Evolutionary conservation across 805 yeast species (phyloP), one percentile per base, ranked within the genome.

Genomic region (Sugiyamaella floridensis): DNA sequence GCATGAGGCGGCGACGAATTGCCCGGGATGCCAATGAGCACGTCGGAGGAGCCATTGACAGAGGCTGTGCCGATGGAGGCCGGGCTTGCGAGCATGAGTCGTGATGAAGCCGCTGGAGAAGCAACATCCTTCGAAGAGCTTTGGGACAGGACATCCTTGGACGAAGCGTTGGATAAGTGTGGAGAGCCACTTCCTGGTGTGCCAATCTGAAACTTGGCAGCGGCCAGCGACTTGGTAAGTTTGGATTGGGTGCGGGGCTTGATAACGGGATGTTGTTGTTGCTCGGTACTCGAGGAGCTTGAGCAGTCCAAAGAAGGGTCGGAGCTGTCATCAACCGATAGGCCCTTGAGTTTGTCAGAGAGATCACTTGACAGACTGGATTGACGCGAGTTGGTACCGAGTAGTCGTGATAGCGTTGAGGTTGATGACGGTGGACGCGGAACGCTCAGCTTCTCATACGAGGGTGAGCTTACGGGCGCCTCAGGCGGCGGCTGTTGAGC

Each of bases 351-450:
- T 16, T 50, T 9, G 26, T 18, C 44, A 4, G 50, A 41, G 11
- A 46, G 28, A 10, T 51, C 50, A 14, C 47, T 18, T 4, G 53
- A 26, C 37, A 32, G n/a, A 20, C 37, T 48, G 20, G 48, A 14
- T 16, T 51, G 20, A n/a, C 28, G 20, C 18, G 14, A 26, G 28
- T 47, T 45, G 40, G 53, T 44, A 10, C 51, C 56, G 11, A 53
- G 48, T 45, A 53, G 29, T 26, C 53, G 43, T 11, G 56, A 51
- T 10, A 51, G 49, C 19, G 53, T 49, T 10, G 57, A 54, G 28
- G 51, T 44, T 8, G 37, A 32, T 11, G 37, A 32, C n/a, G 37
- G 37, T 8, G 37, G 37, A 11, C 37, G 37, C n/a, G 37, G 37
- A 3, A 32, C 37, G 4, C n/a, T 11, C n/a, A 32, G n/a, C 37